phyloP scores from a whole-genome alignment of 2,329 filamentous ascomycete genomes.

The Verticillium klebahnii region DNA sequence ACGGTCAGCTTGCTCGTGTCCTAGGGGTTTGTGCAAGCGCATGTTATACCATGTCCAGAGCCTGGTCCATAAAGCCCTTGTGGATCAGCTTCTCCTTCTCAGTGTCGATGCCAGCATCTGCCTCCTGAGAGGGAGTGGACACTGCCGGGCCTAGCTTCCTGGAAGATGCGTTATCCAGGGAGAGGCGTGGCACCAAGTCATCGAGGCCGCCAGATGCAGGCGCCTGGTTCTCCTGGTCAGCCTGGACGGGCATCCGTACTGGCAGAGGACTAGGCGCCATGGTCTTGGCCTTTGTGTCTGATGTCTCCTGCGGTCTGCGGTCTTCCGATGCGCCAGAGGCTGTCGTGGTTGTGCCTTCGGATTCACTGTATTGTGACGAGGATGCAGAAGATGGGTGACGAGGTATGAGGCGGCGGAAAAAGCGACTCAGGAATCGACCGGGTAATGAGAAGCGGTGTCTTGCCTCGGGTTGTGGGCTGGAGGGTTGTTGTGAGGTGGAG shows the following conservation, averaged over 20 bases:
- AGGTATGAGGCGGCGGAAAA: conserved; percentile 11
- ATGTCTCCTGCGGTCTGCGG: not conserved
- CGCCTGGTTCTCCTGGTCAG: conserved; percentile 25
- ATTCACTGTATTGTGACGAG: not conserved
- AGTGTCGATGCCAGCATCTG: not conserved
- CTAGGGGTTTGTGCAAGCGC: conserved; percentile 15
- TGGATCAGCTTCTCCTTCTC: conserved; percentile 35
- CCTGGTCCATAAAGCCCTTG: conserved; percentile 73
- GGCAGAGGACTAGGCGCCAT: conserved; percentile 14
- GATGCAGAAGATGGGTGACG: conserved; percentile 3
- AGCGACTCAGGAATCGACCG: conserved; percentile 8
- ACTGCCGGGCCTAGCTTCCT: not conserved
- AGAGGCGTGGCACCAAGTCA: conserved; percentile 14
- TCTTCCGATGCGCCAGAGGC: conserved; percentile 6
- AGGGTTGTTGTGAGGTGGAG: not conserved
- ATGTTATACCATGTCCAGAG: conserved; percentile 69
- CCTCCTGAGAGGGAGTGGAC: conserved; percentile 1
- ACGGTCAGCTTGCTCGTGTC: conserved; percentile 14
- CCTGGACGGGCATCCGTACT: not conserved
- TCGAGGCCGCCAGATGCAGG: conserved; percentile 8
- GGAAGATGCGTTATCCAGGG: conserved; percentile 7
- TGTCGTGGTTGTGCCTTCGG: conserved; percentile 2
- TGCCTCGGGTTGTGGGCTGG: not conserved
- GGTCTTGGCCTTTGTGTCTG: conserved; percentile 1
- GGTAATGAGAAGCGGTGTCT: conserved; percentile 9